Base-by-base conservation (phyloP, 768 basidiomycete genomes). In the Hygrocybe coccinea region DNA sequence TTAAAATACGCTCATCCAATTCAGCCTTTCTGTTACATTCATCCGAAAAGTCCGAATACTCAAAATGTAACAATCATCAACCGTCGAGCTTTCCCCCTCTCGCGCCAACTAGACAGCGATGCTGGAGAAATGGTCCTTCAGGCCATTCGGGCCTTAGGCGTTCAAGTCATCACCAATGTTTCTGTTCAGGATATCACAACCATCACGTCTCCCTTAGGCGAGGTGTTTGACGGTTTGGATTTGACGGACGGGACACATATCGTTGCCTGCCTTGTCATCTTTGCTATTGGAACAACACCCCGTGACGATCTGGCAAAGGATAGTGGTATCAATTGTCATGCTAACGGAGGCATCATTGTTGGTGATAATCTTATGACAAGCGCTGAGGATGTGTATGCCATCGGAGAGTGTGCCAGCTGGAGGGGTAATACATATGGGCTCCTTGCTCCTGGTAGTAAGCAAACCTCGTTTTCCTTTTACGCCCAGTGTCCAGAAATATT, bases 381-480 rank as follows among this genome's bases (percentile, higher is more conserved):
- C 9, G 78, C 75, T 1, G 62, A 76, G 38, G 79, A 82, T 50
- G 78, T 88, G 5, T 89, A 80, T 59, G 87, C 87, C 5, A 84
- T 90, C 47, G 88, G 88, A 4, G 88, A 89, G 66, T 90, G 88
- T 63, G 86, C 86, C 1, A 76, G 74, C 47, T 89, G 85, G 85
- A 74, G 70, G 51, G 79, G 76, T 2, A 80, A 85, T 38, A 81
- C 78, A n/a, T 89, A 86, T 60, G 87, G 87, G 2, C 72, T 90
- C 9, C 86, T 89, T 61, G 86, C 79, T 2, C 87, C 87, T n/a
- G 86, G 87, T 38, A 76, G 76, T 74, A 59, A 61, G 64, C 64
- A 15, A 14, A 36, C 52, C 19, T 38, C 11, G 33, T 29, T 35
- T 43, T 36, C 15, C 33, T 21, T 22, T 19, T 14, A 36, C 46